Evolutionary conservation across 169 alveolate genomes (phyloP), one percentile per base, ranked within the genome.

Genomic region (Eimeria necatrix): DNA sequence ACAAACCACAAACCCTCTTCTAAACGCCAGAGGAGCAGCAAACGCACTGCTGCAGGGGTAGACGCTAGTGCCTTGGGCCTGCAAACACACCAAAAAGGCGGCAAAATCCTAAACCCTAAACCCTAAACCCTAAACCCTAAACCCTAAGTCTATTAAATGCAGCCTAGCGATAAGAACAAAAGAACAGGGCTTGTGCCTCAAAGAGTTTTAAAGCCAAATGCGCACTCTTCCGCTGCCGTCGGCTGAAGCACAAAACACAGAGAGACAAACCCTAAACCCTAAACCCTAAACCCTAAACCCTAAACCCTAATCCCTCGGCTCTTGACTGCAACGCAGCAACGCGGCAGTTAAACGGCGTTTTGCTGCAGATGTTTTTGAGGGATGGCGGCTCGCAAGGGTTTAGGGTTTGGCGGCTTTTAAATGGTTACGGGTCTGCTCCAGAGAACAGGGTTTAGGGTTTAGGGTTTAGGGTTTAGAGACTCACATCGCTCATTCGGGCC

Each of bases 281-380:
- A 68, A 68, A 68, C 78, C 78, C 85, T 74, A 46, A 74, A 74
- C 85, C 85, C 85, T 74, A 74, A 46, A 68, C 78, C 78, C 78
- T 68, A 68, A 68, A 68, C 78, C 78, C 78, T 7, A 4, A 61
- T 6, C 12, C 73, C 12, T 10, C 6, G n/a, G 12, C 4, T 4
- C 73, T 24, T 61, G n/a, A 10, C 24, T 7, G 73, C 18, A 24
- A 20, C 24, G 32, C n/a, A 61, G n/a, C n/a, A 12, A 61, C n/a
- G 73, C 78, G 48, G 26, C n/a, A 32, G 49, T 48, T 7, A 61
- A 10, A 61, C n/a, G n/a, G 6, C 41, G 4, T 22, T 22, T 8
- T 24, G 4, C 73, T 6, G 6, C 73, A 12, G 12, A 24, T 10
- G 32, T 61, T 4, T 61, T 24, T 61, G 32, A 61, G 73, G n/a